Conservation (phyloP, 345 rosid species). For the Gossypium stocksii region DNA sequence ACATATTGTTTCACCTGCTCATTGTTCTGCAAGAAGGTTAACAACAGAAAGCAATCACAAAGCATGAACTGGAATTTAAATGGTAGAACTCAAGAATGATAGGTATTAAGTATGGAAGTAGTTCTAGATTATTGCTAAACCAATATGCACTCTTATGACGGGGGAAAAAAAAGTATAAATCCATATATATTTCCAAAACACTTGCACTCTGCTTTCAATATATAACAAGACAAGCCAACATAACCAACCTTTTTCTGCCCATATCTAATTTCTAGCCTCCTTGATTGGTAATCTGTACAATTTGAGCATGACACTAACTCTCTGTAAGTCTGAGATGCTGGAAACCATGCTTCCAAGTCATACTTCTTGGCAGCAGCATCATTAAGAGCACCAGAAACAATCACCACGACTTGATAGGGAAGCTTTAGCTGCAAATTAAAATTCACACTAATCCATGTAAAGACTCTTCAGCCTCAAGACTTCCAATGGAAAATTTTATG, state of each 20-base stretch:
- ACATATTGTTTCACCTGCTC: slow-evolving; percentile 78
- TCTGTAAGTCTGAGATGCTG: slow-evolving; percentile 67
- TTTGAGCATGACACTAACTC: slow-evolving; percentile 12
- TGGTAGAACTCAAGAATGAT: background rate
- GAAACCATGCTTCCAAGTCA: slow-evolving; percentile 96
- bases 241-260: slow-evolving; percentile 82
- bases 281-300: slow-evolving; percentile 18
- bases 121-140: background rate
- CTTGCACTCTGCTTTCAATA: background rate
- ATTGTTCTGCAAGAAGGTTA: slow-evolving; percentile 47
- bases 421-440: slow-evolving; percentile 56
- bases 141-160: background rate
- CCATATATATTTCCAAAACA: background rate
- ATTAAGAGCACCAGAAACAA: slow-evolving; percentile 52
- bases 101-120: background rate
- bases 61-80: background rate
- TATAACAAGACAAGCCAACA: background rate
- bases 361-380: slow-evolving; percentile 86
- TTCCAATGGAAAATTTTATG: background rate
- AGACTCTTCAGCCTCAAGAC: background rate
- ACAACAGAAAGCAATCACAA: background rate
- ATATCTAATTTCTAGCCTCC: slow-evolving; percentile 80
- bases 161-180: background rate
- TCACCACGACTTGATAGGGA: slow-evolving; percentile 77
- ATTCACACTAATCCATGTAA: background rate